Evolutionary conservation across 768 basidiomycete genomes (phyloP).

Genomic region (Pleurotus platypus): DNA sequence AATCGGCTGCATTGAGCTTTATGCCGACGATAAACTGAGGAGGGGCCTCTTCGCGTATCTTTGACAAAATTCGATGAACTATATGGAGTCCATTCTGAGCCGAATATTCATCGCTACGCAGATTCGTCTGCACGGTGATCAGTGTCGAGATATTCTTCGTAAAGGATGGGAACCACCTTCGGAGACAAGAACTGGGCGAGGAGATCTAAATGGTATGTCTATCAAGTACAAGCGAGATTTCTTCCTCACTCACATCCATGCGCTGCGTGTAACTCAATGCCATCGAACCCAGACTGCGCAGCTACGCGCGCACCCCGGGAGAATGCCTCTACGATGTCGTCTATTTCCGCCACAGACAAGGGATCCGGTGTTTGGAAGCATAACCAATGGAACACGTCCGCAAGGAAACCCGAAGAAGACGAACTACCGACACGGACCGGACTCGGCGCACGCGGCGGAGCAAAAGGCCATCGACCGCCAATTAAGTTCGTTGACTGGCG

Average conservation of each 20-base stretch:
- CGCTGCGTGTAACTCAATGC: constrained; percentile 79
- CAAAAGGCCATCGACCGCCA: constrained; percentile 61
- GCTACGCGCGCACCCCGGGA: constrained; percentile 66
- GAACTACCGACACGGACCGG: constrained; percentile 43
- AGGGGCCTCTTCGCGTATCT: constrained; percentile 53
- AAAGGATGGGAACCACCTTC: constrained; percentile 39
- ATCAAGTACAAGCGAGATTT: background rate
- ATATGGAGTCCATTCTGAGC: constrained; percentile 48
- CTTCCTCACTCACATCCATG: constrained; percentile 69
- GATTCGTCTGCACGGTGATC: constrained; percentile 31
- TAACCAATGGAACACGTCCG: constrained; percentile 36
- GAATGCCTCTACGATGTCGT: constrained; percentile 57
- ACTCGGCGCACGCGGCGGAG: constrained; percentile 70
- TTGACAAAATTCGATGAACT: constrained; percentile 48
- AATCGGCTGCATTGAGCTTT: constrained; percentile 82
- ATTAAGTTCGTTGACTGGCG: constrained; percentile 77
- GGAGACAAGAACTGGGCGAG: constrained; percentile 75
- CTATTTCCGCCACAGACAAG: constrained; percentile 61
- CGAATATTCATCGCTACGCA: constrained; percentile 61
- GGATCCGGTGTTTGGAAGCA: constrained; percentile 61
- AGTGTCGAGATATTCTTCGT: background rate
- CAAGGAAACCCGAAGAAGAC: constrained; percentile 21
- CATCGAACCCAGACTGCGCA: constrained; percentile 72
- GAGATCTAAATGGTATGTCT: constrained; percentile 46
- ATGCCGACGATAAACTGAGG: constrained; percentile 67